Conservation (phyloP, 768 basidiomycete species). For the Podaxis sp. region DNA sequence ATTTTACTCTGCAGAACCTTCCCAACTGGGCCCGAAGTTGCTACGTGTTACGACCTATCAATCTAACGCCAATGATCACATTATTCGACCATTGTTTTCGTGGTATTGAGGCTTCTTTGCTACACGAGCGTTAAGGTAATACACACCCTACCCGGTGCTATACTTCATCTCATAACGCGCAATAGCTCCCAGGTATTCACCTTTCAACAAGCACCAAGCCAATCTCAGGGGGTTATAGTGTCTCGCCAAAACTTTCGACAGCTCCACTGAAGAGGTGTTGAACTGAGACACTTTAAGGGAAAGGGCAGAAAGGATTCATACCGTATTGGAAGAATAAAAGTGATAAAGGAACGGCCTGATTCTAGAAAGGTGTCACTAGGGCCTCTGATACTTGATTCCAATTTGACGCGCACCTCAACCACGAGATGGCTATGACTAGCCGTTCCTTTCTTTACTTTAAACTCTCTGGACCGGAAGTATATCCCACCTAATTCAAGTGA, state of each 20-base stretch:
- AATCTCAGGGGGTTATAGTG: slow-evolving; percentile 63
- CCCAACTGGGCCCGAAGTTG: too few species aligned
- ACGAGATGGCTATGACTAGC: slow-evolving; percentile 22
- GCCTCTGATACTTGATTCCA: not conserved
- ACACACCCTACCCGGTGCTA: not conserved
- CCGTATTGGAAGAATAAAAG: slow-evolving; percentile 61
- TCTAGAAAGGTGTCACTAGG: slow-evolving; percentile 32
- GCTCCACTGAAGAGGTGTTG: slow-evolving; percentile 33
- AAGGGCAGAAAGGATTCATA: slow-evolving; percentile 24
- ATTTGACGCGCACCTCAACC: slow-evolving; percentile 28
- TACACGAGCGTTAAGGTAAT: not conserved
- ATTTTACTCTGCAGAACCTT: too few species aligned
- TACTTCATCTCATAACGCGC: slow-evolving; percentile 40
- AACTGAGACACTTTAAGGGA: not conserved
- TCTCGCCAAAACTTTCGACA: slow-evolving; percentile 36
- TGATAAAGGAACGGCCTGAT: slow-evolving; percentile 48
- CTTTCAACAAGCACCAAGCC: slow-evolving; percentile 44
- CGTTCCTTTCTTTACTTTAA: slow-evolving; percentile 9
- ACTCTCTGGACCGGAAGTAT: slow-evolving; percentile 13
- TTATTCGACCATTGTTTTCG: too few species aligned
- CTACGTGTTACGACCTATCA: too few species aligned
- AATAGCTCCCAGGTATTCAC: slow-evolving; percentile 49
- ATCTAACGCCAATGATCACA: too few species aligned
- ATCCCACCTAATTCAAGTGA: slow-evolving; percentile 26
- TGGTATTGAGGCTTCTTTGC: too few species aligned